Evolutionary conservation across 1,284 basidiomycete genomes (phyloP).

Genomic region (Pisolithus thermaeus): DNA sequence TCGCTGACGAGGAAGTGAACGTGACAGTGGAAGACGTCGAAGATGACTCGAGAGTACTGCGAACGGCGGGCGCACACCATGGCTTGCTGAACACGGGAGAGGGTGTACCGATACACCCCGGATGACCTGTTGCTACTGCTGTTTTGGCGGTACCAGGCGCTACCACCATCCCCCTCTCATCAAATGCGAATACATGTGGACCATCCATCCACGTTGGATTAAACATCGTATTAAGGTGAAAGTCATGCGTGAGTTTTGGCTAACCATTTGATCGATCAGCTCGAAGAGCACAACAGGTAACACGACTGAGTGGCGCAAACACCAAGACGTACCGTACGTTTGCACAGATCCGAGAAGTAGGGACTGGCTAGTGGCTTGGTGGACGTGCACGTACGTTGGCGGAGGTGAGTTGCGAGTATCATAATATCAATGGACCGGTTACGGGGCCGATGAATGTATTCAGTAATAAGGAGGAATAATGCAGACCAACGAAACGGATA

Average conservation of each 20-base stretch:
- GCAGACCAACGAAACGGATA: too few relatives aligned
- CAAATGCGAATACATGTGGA: slow-evolving; percentile 16
- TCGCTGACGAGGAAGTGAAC: too few relatives aligned
- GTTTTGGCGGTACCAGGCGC: slow-evolving; percentile 3
- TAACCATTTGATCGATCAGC: neutral
- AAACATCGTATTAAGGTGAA: slow-evolving; percentile 15
- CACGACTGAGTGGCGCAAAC: neutral
- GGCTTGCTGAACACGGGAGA: neutral
- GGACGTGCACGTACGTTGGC: neutral
- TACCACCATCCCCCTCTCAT: slow-evolving; percentile 9
- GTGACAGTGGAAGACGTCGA: too few relatives aligned
- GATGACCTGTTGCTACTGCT: too few relatives aligned
- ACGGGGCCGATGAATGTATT: too few relatives aligned
- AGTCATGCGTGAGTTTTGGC: slow-evolving; percentile 4
- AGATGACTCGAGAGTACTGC: neutral
- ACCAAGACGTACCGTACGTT: neutral
- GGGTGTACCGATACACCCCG: slow-evolving; percentile 1
- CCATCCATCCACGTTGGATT: slow-evolving; percentile 18
- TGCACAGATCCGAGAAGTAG: neutral
- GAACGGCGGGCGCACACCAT: neutral
- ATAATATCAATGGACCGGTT: neutral
- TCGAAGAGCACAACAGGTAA: neutral
- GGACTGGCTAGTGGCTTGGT: neutral
- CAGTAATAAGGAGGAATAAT: too few relatives aligned
- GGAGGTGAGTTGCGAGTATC: neutral